Conservation (phyloP, 1,284 basidiomycete genomes). For the Pseudozyma sp. region DNA sequence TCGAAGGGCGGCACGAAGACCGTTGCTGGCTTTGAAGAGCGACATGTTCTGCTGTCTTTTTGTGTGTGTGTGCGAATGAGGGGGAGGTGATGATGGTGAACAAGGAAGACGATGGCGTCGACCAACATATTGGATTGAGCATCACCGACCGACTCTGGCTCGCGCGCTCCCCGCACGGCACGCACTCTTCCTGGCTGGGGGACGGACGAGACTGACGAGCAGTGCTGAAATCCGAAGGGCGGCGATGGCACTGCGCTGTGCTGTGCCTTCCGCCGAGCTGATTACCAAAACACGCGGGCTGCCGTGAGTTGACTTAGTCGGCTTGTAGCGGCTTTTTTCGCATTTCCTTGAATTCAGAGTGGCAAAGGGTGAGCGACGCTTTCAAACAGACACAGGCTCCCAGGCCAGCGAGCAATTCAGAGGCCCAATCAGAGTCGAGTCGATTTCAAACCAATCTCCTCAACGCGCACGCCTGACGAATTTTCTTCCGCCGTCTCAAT, state of each 20-base stretch:
- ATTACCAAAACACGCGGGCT: slow-evolving; percentile 42
- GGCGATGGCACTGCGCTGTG: slow-evolving; percentile 3
- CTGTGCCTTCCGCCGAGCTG: slow-evolving; percentile 6
- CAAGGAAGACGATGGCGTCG: background rate
- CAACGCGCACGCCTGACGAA: background rate
- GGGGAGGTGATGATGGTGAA: slow-evolving; percentile 8
- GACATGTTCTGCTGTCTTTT: slow-evolving; percentile 25
- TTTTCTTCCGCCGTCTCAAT: slow-evolving; percentile 12
- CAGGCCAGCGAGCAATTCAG: slow-evolving; percentile 1
- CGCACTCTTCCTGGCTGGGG: background rate
- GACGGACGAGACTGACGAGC: slow-evolving; percentile 8
- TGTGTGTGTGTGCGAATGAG: slow-evolving; percentile 3
- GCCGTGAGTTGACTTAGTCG: slow-evolving; percentile 9
- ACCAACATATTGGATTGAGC: background rate
- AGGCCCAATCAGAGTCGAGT: slow-evolving; percentile 25
- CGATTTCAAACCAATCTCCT: slow-evolving; percentile 24
- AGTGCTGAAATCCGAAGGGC: background rate
- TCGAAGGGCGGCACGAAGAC: slow-evolving; percentile 41
- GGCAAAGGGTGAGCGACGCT: background rate
- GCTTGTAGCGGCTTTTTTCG: slow-evolving; percentile 36
- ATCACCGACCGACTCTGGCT: slow-evolving; percentile 4
- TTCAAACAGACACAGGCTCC: background rate
- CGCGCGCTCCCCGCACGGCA: slow-evolving; percentile 2
- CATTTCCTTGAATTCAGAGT: background rate
- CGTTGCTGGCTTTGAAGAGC: slow-evolving; percentile 42